phyloP scores from a whole-genome alignment of 768 basidiomycete species.

The Boletales sp. region DNA sequence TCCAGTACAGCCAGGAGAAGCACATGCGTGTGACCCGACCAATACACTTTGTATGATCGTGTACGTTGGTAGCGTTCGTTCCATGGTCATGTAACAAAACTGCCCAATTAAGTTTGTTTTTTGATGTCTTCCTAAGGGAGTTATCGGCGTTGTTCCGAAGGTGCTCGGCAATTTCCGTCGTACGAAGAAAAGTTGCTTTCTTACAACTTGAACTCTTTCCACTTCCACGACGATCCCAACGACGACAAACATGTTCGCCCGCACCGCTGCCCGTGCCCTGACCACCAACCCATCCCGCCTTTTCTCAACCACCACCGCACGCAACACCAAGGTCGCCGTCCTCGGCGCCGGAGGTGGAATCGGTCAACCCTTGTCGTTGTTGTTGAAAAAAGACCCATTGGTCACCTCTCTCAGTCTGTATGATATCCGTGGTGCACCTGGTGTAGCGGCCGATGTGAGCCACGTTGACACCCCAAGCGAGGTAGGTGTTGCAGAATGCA shows the following conservation, averaged over 20 bases:
- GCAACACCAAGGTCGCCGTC: conserved; percentile 87
- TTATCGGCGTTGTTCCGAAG: conserved; percentile 2
- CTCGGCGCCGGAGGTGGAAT: conserved; percentile 99
- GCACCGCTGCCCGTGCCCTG: conserved; percentile 60
- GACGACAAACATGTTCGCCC: conserved; percentile 58
- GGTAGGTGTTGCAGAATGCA: conserved; percentile 40
- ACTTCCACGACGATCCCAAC: conserved; percentile 11
- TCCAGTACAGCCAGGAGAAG: conserved; percentile 7
- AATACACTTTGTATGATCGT: too few species aligned
- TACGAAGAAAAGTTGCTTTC: conserved; percentile 3
- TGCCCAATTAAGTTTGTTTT: too few species aligned
- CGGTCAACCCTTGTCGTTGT: conserved; percentile 91
- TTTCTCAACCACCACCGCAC: conserved; percentile 72
- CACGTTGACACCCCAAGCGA: conserved; percentile 90
- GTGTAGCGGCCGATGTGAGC: conserved; percentile 96
- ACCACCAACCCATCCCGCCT: conserved; percentile 52
- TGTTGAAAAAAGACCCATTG: conserved; percentile 86
- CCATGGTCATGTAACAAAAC: not conserved
- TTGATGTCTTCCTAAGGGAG: too few species aligned
- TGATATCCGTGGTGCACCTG: conserved; percentile 36
- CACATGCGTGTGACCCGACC: too few species aligned
- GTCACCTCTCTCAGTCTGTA: conserved; percentile 76
- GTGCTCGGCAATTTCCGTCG: conserved; percentile 15
- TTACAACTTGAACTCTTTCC: not conserved
- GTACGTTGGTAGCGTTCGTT: too few species aligned